Evolutionary conservation across 2,329 filamentous ascomycete genomes (phyloP), one percentile per base, ranked within the genome.

Genomic region (Helminthosporium solani): DNA sequence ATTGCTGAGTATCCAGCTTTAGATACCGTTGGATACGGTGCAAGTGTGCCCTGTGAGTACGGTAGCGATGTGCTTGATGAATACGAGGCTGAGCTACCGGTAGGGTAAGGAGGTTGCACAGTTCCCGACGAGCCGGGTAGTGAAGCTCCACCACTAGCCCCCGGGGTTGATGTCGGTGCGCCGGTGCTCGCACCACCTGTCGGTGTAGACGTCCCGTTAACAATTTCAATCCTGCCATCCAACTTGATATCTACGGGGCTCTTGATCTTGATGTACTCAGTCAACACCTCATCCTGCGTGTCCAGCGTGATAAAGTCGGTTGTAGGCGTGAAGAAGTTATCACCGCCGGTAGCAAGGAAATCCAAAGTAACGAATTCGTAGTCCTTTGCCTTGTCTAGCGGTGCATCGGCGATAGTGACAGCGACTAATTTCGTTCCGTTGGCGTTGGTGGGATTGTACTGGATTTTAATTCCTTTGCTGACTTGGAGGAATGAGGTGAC

Each of bases 361-460:
- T 86, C 83, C 1, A 84, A 70, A 0, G 83, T 86, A 14, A 83
- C 79, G 16, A 86, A 64, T 9, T 73, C 76, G 63, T 86, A 86
- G 21, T 75, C 68, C 14, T 63, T 65, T 9, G 63, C 64, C 9
- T 72, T 65, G 27, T 79, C 75, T 2, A 86, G 67, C 0, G 72
- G 66, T 53, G 75, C 57, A 12, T 71, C 78, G 25, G 71, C 74
- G 28, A 86, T 73, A 1, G 70, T 75, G 1, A 84, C 73, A 14
- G 72, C 70, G 15, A 83, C 71, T 3, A 86, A 75, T 44, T 73
- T 78, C 25, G 67, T 74, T 33, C 78, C 78, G 23, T 71, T 73
- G 12, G 61, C 66, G 48, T 74, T 77, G 21, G 70, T 56, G 0
- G 81, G 78, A 64, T 84, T 79, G 59, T 83, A 84, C 49, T 78